Percentiles rank a stretch among this genome's conserved stretches.
These are phyloP conservation scores for Peronospora belbahrii DNA, from an alignment of 352 stramenopile genomes.

Conservation along the genomic window DNA sequence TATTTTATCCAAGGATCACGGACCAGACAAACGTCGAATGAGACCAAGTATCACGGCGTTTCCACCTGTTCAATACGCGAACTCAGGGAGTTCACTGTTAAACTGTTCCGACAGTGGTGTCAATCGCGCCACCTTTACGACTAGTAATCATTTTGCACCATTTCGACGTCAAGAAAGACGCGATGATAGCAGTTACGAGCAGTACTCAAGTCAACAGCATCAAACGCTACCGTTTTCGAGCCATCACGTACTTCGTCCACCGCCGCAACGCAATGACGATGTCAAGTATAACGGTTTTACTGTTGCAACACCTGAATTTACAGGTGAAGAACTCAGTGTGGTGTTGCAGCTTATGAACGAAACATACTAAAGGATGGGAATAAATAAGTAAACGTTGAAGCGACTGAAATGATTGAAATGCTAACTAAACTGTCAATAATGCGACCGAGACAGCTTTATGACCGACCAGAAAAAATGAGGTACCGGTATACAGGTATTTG, in stretches of 20 bases:
- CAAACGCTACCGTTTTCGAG: constrained; percentile 21
- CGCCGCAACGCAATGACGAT: constrained; percentile 33
- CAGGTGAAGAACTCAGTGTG: constrained; percentile 65
- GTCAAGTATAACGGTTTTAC: constrained; percentile 42
- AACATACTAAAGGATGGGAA: constrained; percentile 29
- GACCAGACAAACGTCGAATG: constrained; percentile 19
- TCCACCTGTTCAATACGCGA: constrained; percentile 18
- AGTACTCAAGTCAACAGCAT: constrained; percentile 13
- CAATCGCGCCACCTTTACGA: constrained; percentile 15
- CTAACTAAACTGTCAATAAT: too few species aligned
- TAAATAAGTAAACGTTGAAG: not conserved
- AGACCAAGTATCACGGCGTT: constrained; percentile 16
- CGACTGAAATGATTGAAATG: constrained; percentile 11
- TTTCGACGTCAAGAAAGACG: constrained; percentile 24
- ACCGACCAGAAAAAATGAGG: too few species aligned
- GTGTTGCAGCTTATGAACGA: constrained; percentile 81
- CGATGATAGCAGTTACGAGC: constrained; percentile 22
- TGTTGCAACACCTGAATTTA: constrained; percentile 57
- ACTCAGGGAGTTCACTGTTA: constrained; percentile 11
- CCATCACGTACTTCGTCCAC: constrained; percentile 55
- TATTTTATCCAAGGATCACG: constrained; percentile 38
- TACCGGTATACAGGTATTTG: too few species aligned
- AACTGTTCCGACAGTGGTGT: constrained; percentile 24
- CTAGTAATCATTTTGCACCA: constrained; percentile 24
- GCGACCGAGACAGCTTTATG: too few species aligned